Percentiles rank a stretch among this genome's conserved stretches.
Evolutionary conservation across 257 asterid species (phyloP).

Genomic region (Scutellaria minor): DNA sequence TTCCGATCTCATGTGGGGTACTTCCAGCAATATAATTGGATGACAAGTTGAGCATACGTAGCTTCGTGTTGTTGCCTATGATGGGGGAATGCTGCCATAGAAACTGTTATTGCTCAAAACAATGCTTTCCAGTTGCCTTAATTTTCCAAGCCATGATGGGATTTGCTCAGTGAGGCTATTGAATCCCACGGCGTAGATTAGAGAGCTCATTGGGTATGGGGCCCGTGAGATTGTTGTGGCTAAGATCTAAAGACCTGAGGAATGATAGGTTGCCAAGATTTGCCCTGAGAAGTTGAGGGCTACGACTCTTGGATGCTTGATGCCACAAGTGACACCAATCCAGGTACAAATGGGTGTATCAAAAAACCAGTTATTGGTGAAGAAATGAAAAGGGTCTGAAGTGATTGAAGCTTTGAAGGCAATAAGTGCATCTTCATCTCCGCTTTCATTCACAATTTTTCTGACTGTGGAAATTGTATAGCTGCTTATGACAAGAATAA

Average conservation of each 20-base stretch:
- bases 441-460: neutral
- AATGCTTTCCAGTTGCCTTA: slow-evolving; percentile 36
- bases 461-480: neutral
- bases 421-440: slow-evolving; percentile 38
- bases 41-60: slow-evolving; percentile 37
- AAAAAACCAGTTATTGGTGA: slow-evolving; percentile 38
- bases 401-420: slow-evolving; percentile 33
- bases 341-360: slow-evolving; percentile 41
- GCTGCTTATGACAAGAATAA: neutral
- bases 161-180: slow-evolving; percentile 46
- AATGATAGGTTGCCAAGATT: slow-evolving; percentile 47
- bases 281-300: slow-evolving; percentile 43
- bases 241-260: slow-evolving; percentile 40
- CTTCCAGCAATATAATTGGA: slow-evolving; percentile 46
- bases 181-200: slow-evolving; percentile 40
- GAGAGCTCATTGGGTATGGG: slow-evolving; percentile 47
- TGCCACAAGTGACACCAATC: slow-evolving; percentile 46
- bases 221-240: slow-evolving; percentile 50
- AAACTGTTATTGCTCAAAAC: slow-evolving; percentile 46
- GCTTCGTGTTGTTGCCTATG: slow-evolving; percentile 45
- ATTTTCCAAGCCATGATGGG: slow-evolving; percentile 51
- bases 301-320: slow-evolving; percentile 22
- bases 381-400: slow-evolving; percentile 33
- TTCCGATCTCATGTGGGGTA: slow-evolving; percentile 42
- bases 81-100: slow-evolving; percentile 49